Conservation (phyloP, 108 stramenopile species). For the Cyclotella atomus region DNA sequence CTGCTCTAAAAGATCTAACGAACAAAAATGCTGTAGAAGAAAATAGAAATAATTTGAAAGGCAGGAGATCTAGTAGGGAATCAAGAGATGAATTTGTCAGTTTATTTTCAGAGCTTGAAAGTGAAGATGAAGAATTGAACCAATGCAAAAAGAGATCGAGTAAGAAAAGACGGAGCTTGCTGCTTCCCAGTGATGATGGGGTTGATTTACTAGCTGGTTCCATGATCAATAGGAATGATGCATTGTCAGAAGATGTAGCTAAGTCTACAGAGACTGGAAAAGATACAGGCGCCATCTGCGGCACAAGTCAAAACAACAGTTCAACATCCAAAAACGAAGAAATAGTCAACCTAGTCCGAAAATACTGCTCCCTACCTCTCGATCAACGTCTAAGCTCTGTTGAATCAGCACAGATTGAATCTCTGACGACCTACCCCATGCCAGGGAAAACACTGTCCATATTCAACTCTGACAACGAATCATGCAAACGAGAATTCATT, state of each 20-base stretch:
- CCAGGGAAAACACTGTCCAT: constrained; percentile 9
- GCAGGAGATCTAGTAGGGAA: neutral
- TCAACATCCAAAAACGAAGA: neutral
- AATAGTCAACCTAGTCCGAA: constrained; percentile 30
- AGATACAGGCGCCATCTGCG: neutral
- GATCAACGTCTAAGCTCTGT: constrained; percentile 2
- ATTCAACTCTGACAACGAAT: neutral
- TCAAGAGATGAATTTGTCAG: neutral
- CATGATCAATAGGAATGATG: neutral
- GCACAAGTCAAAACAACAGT: neutral
- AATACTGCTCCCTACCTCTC: constrained; percentile 23
- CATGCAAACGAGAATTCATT: constrained; percentile 14
- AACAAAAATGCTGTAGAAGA: neutral
- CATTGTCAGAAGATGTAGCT: neutral
- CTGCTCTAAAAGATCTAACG: constrained; percentile 1
- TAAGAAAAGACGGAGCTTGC: constrained; percentile 24
- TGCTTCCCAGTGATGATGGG: constrained; percentile 14
- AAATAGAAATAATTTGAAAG: neutral
- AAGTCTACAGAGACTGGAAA: neutral
- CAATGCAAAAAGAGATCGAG: neutral
- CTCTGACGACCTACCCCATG: constrained; percentile 26
- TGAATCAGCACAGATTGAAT: constrained; percentile 22
- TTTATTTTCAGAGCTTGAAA: neutral
- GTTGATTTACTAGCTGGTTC: neutral
- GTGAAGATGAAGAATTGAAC: neutral